phyloP scores from a whole-genome alignment of 306 rosid species.

The Cucumis cinereus region DNA sequence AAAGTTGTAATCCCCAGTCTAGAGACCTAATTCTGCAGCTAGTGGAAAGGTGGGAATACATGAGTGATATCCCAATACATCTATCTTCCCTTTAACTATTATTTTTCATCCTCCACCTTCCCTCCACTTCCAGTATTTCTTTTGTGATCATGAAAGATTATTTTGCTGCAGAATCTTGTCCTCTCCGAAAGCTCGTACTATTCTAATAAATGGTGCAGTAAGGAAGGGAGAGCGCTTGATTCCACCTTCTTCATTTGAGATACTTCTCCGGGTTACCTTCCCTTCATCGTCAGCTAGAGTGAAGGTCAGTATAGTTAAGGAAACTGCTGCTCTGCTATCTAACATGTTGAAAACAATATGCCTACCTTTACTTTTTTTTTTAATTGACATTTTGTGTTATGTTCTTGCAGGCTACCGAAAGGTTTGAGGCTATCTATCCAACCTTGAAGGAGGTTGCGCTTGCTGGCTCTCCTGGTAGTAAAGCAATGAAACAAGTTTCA shows the following conservation, averaged over 20 bases:
- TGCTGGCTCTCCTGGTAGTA: slow-evolving; percentile 81
- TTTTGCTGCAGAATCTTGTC: slow-evolving; percentile 56
- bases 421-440: slow-evolving; percentile 79
- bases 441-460: slow-evolving; percentile 73
- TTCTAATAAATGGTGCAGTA: slow-evolving; percentile 74
- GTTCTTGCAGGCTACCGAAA: slow-evolving; percentile 72
- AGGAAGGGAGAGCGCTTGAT: slow-evolving; percentile 86
- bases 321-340: neutral
- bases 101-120: neutral
- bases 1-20: slow-evolving; percentile 65
- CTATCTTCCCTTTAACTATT: neutral
- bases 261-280: slow-evolving; percentile 54
- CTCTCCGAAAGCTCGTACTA: slow-evolving; percentile 63
- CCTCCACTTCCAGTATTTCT: neutral
- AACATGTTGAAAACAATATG: neutral
- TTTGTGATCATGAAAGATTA: neutral
- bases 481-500: slow-evolving; percentile 79
- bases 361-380: neutral
- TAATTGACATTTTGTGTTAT: neutral
- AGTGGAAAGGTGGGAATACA: slow-evolving; percentile 54
- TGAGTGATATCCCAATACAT: neutral
- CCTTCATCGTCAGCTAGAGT: slow-evolving; percentile 67
- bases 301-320: slow-evolving; percentile 38
- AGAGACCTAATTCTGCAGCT: slow-evolving; percentile 86
- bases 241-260: slow-evolving; percentile 71